Evolutionary conservation across 495 filamentous ascomycete genomes (phyloP), one percentile per base, ranked within the genome.

Genomic region (Aspergillus funiculosus): DNA sequence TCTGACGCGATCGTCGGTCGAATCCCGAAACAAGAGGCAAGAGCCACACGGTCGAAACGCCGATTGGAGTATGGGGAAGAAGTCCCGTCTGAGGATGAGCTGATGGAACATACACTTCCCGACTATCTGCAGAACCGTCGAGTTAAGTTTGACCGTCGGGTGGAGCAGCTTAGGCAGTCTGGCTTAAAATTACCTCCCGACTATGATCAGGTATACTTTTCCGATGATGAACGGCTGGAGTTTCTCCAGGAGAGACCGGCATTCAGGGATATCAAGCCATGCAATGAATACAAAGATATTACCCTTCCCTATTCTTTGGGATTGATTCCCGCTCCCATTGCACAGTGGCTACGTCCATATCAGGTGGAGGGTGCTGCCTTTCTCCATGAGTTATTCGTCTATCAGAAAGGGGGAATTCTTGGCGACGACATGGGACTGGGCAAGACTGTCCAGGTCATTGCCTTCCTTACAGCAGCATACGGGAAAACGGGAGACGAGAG

Each of bases 401-500:
- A 87, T 55, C 94, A 97, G 49, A 86, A 82, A 46, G 92, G 94
- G 3, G 89, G 87, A 4, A 85, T 98, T 17, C 73, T 98, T 2
- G 82, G 94, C 1, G 92, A 98, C 62, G 92, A 98, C 58, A 98
- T 98, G 92, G 92, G 92, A 24, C 66, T 98, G 22, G 92, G 92
- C 0, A 98, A 98, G 63, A 98, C 92, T 0, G 87, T 98, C 10
- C 92, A 98, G 64, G 89, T 98, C 20, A 94, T 92, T 48, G 87
- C 91, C 0, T 98, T 97, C 54, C 73, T 98, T 25, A 89, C 88
- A 0, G 89, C 82, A 6, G 89, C 88, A 5, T 98, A 95, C 60
- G 94, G 91, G 1, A 97, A 97, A 66, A 95, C 88, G 4, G 94
- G 81, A 2, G 91, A 95, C 53, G 85, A 91, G 62, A 72, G 90